Base-by-base conservation (phyloP, 257 asterid genomes). In the Catharanthus roseus region DNA sequence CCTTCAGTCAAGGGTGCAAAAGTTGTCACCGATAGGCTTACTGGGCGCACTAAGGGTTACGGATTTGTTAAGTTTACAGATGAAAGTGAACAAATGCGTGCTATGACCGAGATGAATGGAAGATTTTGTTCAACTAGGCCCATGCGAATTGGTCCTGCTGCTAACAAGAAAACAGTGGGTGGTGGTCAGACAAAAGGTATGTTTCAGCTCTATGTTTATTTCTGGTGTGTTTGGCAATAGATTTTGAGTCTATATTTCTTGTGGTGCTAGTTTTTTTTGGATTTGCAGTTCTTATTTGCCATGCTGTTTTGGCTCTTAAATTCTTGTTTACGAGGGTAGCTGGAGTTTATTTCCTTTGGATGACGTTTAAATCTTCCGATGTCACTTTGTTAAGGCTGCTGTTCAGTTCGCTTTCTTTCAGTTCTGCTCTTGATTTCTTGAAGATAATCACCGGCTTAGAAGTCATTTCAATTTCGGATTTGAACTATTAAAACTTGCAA, bases 71-170 rank as follows among this genome's bases (percentile, higher is more conserved):
- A 85, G 81, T 92, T 92, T 77, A 81, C 80, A 13, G 98, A 92
- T 76, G 97, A 90, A 84, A 83, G 85, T 47, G 98, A 92, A 71
- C 98, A 90, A 68, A 4, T 88, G 36, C 96, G 87, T 39, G 96
- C 98, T 69, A 85, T 90, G 97, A 78, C 84, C 66, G 98, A 93
- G 88, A 93, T 93, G 98, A 93, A 90, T 82, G 98, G 98, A 26
- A 86, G 75, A 76, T 89, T 83, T 75, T 88, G 95, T 81, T 93
- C 98, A 36, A 87, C 91, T 13, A 93, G 98, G 85, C 92, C 95
- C 38, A 93, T 93, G 98, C 86, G 98, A 50, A 80, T 90, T 77
- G 98, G 98, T 68, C 95, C 90, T 18, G 98, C 98, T 65, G 95
- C 97, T 72, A 93, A 87, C 87, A 93, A 93, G 82, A 96, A 90